These are phyloP conservation scores for Xylaria scruposa DNA, from an alignment of 495 filamentous ascomycete genomes.

Conservation along the genomic window DNA sequence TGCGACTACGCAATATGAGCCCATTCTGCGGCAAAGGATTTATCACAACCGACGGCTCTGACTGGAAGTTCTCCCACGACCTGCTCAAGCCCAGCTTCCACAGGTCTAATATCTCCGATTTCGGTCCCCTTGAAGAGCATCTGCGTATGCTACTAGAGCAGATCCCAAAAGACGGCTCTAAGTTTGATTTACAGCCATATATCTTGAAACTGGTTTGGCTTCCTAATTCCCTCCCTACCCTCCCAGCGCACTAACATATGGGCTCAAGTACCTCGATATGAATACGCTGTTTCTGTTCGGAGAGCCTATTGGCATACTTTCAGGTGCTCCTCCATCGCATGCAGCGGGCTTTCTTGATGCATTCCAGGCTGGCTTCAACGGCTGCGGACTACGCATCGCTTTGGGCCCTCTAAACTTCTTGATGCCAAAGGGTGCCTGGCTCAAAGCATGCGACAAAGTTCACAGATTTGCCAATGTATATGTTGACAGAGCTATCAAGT, in stretches of 20 bases:
- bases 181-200: constrained; percentile 61
- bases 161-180: constrained; percentile 38
- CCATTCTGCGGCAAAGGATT: constrained; percentile 48
- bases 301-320: constrained; percentile 46
- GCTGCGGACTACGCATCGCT: constrained; percentile 32
- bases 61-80: constrained; percentile 50
- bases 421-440: constrained; percentile 27
- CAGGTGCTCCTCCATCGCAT: constrained; percentile 20
- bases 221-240: constrained; percentile 21
- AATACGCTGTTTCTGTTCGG: constrained; percentile 68
- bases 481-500: constrained; percentile 35
- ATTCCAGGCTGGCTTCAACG: constrained; percentile 37
- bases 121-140: constrained; percentile 38
- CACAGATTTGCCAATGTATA: constrained; percentile 36
- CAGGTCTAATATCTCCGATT: constrained; percentile 41
- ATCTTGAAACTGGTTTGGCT: constrained; percentile 59
- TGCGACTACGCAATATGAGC: constrained; percentile 31
- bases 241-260: constrained; percentile 29
- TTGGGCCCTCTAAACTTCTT: constrained; percentile 33
- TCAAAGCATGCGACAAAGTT: constrained; percentile 31
- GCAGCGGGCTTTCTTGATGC: constrained; percentile 31
- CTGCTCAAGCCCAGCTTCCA: constrained; percentile 50
- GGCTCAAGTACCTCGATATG: constrained; percentile 51
- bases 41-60: constrained; percentile 47
- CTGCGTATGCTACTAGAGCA: constrained; percentile 51